Base-by-base conservation (phyloP, 2,329 filamentous ascomycete genomes). In the Hymenotorrendiella dingleyae region DNA sequence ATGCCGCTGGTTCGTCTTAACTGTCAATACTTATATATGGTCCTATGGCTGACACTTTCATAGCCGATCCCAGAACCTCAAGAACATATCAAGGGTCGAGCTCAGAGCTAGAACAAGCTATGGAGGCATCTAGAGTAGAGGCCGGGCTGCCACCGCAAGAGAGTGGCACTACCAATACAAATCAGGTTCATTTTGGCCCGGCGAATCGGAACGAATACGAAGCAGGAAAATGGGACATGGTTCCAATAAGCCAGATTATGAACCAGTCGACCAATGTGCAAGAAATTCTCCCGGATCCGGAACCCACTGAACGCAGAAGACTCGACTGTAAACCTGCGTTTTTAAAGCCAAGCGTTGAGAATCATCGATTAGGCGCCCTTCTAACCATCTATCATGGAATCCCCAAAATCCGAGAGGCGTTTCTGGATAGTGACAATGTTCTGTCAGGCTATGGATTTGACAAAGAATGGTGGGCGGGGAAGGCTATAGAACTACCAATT, bases 401-500 rank as follows among this genome's bases (percentile, higher is more conserved):
- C 19, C 78, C 79, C 1, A 60, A 77, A 0, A 69, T 69, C 1
- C 70, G 78, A 40, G 80, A 81, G 49, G 62, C 72, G 3, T 62
- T 82, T 10, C 65, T 82, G 3, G 57, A 63, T 19, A 63, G 61
- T 8, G 70, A 70, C 2, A 41, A 56, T 3, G 58, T 67, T 4
- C 62, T 68, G 2, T 53, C 62, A 1, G 68, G 64, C 24, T 82
- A 82, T 48, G 77, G 78, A 1, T 67, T 72, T 50, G 68, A 76
- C 49, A 64, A 63, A 10, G 70, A 76, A 46, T 83, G 79, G 79
- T 83, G 79, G 79, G 72, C 69, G 48, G 78, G 79, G 3, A 65
- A 71, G 35, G 57, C 66, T 7, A 80, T 81, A 27, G 49, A 53
- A 6, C 21, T 44, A 8, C 42, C 50, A 16, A 33, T 34, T 10